phyloP scores from a whole-genome alignment of 768 basidiomycete species.

The Russula virescens region DNA sequence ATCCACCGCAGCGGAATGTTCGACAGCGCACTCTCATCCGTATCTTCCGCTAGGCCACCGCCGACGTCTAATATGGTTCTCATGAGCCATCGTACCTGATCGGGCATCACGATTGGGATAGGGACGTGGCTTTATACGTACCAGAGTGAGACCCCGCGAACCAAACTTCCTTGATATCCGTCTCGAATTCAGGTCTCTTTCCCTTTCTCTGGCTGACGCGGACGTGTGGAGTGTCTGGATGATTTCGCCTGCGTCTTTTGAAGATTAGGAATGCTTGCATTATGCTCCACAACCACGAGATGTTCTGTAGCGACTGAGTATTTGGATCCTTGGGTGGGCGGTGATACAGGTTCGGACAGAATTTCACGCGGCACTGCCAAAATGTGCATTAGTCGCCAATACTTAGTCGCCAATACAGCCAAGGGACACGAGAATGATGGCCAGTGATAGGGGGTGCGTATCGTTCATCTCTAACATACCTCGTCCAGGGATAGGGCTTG shows the following conservation, averaged over 20 bases:
- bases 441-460: neutral
- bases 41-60: conserved; percentile 15
- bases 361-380: conserved; percentile 57
- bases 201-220: too few species aligned
- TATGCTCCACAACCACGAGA: conserved; percentile 4
- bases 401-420: neutral
- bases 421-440: neutral
- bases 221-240: neutral
- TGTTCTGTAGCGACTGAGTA: conserved; percentile 25
- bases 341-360: conserved; percentile 60
- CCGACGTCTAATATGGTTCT: conserved; percentile 13
- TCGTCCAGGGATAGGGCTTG: conserved; percentile 78
- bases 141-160: conserved; percentile 21
- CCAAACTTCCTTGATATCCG: conserved; percentile 21
- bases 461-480: too few species aligned
- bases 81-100: neutral
- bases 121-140: neutral
- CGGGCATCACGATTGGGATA: neutral
- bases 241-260: neutral
- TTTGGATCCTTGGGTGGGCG: conserved; percentile 27
- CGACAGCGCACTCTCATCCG: conserved; percentile 9
- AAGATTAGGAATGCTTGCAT: neutral
- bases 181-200: neutral
- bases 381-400: neutral
- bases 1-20: conserved; percentile 23